Evolutionary conservation across 2,329 filamentous ascomycete genomes (phyloP).

Genomic region (Stachybotrys echinatus): DNA sequence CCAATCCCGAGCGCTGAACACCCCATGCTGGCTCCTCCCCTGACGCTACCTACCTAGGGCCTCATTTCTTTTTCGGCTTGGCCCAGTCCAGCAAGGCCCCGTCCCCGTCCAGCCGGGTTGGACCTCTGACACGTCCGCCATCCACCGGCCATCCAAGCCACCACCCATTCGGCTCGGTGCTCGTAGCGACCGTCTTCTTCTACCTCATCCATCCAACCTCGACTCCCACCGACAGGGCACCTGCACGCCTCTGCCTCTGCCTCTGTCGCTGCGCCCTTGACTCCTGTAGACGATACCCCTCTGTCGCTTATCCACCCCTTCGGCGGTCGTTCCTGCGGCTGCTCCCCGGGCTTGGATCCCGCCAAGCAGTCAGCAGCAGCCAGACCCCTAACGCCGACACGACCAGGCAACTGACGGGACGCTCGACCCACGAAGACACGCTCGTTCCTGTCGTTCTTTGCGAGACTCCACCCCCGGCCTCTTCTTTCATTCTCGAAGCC

Average conservation of each 20-base stretch:
- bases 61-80: neutral
- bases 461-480: neutral
- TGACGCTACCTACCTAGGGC: neutral
- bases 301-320: too few relatives aligned
- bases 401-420: neutral
- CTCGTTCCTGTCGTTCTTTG: neutral
- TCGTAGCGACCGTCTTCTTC: neutral
- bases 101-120: neutral
- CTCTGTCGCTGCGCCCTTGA: neutral
- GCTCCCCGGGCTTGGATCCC: neutral
- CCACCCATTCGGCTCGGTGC: neutral
- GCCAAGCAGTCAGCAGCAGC: neutral
- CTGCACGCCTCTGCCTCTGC: neutral
- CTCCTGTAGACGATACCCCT: too few relatives aligned
- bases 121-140: neutral
- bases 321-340: neutral
- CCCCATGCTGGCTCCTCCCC: neutral
- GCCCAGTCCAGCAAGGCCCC: neutral
- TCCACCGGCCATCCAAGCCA: neutral
- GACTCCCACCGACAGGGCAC: neutral
- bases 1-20: neutral
- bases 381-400: neutral
- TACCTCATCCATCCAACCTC: neutral
- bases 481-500: neutral
- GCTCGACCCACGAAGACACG: neutral